Evolutionary conservation across 805 yeast species (phyloP), one percentile per base, ranked within the genome.

Genomic region (Starmerella etchellsii): DNA sequence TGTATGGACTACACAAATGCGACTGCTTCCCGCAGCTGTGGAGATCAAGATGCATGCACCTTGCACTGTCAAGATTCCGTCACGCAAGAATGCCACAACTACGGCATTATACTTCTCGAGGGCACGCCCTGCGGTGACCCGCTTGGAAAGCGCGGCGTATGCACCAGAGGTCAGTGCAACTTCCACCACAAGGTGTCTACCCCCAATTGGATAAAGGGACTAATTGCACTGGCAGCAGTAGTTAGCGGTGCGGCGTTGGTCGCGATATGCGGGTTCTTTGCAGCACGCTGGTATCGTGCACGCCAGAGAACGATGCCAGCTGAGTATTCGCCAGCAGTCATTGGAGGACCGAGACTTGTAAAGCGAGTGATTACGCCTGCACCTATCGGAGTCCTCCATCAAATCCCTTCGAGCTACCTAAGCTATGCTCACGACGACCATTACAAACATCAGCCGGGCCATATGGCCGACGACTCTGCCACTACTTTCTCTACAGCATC

Each of bases 111-210:
- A 20, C 25, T 43, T 26, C 11, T 23, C 4, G 40, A 41, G 10
- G 22, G 41, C n/a, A 28, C 44, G 14, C 44, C 44, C 13, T 41
- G 44, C 21, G 34, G 37, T 6, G 14, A n/a, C 19, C 14, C 29
- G 16, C 23, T 10, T n/a, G 20, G 21, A 10, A 16, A n/a, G n/a
- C n/a, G 21, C 25, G 25, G 34, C 8, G 20, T 31, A 7, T 31
- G 34, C 15, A 21, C n/a, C 7, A n/a, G n/a, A 8, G 34, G 34
- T 5, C 23, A 31, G 34, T 31, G 34, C 25, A n/a, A n/a, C 6
- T 21, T n/a, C 7, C n/a, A 9, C 21, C 14, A 16, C 25, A 10
- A 16, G 21, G 21, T 6, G 7, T 9, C 20, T 14, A 20, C n/a
- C 34, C 14, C 20, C n/a, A 5, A 18, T 6, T 31, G 34, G 34